These are phyloP conservation scores for Fusarium sp. DNA, from an alignment of 2,329 filamentous ascomycete genomes.

Conservation along the genomic window DNA sequence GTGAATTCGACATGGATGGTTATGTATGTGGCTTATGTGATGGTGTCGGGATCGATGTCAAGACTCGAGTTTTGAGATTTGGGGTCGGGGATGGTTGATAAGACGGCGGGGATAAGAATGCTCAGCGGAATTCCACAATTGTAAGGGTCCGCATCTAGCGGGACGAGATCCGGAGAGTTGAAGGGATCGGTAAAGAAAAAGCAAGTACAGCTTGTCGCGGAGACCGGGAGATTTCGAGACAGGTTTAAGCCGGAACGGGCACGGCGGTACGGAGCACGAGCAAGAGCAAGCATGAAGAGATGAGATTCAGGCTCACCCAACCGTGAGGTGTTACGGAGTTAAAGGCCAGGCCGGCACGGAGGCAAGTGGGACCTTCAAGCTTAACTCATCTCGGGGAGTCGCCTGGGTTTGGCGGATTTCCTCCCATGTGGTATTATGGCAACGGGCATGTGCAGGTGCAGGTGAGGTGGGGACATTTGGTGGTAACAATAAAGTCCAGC, in stretches of 20 bases:
- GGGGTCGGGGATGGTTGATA: conserved; percentile 21
- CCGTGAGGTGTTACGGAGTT: conserved; percentile 26
- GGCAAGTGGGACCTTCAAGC: conserved; percentile 26
- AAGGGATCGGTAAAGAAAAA: not conserved
- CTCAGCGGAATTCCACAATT: conserved; percentile 17
- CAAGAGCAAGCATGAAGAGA: conserved; percentile 11
- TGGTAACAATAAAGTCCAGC: not conserved
- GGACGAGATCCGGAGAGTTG: not conserved
- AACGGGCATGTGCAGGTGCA: not conserved
- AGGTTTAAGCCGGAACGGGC: conserved; percentile 10
- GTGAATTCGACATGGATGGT: conserved; percentile 52
- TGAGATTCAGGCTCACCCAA: conserved; percentile 18
- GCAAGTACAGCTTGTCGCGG: not conserved
- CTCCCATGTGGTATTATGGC: not conserved
- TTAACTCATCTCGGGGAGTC: conserved; percentile 21
- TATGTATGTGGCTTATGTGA: conserved; percentile 4
- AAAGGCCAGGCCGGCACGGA: conserved; percentile 17
- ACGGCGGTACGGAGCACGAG: conserved; percentile 23
- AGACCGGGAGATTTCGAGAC: conserved; percentile 8
- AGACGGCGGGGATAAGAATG: conserved; percentile 29
- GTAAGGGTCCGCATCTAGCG: conserved; percentile 29
- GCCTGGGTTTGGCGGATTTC: conserved; percentile 1
- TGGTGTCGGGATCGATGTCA: conserved; percentile 7
- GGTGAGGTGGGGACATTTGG: not conserved
- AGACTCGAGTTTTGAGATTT: conserved; percentile 11